phyloP scores from a whole-genome alignment of 2,329 filamentous ascomycete genomes.

The Claviceps fusiformis region DNA sequence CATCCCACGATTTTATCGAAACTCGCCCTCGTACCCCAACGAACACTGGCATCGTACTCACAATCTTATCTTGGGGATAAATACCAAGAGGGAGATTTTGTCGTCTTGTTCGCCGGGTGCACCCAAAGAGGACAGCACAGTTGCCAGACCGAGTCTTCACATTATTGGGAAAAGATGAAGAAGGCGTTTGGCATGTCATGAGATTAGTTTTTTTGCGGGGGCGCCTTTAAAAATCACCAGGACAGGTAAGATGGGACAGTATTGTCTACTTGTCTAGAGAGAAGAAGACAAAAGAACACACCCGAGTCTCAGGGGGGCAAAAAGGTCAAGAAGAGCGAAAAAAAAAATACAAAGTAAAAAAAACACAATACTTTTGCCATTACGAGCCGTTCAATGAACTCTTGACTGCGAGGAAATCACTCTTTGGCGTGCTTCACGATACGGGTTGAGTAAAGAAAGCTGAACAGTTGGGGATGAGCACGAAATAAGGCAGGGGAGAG shows the following conservation, averaged over 20 bases:
- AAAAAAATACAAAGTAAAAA: background rate
- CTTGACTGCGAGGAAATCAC: background rate
- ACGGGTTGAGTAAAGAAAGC: slow-evolving; percentile 6
- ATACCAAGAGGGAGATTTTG: slow-evolving; percentile 74
- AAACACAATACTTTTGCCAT: slow-evolving; percentile 5
- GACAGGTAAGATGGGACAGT: background rate
- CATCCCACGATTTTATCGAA: slow-evolving; percentile 90
- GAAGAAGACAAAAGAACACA: background rate
- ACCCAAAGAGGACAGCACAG: slow-evolving; percentile 39
- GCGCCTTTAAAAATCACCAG: background rate
- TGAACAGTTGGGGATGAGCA: background rate
- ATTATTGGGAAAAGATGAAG: slow-evolving; percentile 34
- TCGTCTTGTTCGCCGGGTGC: slow-evolving; percentile 68
- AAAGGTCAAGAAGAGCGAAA: background rate
- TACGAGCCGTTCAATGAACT: slow-evolving; percentile 7
- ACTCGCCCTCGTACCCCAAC: slow-evolving; percentile 78
- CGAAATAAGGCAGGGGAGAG: background rate
- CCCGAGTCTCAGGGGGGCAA: background rate
- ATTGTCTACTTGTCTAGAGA: background rate
- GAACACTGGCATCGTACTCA: slow-evolving; percentile 67
- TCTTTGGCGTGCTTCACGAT: slow-evolving; percentile 6
- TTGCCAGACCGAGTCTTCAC: slow-evolving; percentile 59
- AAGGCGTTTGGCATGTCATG: slow-evolving; percentile 20
- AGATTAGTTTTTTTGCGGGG: background rate
- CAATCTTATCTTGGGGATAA: slow-evolving; percentile 39